Conservation (phyloP, 805 yeast species). For the Diddensiella santjacobensis region DNA sequence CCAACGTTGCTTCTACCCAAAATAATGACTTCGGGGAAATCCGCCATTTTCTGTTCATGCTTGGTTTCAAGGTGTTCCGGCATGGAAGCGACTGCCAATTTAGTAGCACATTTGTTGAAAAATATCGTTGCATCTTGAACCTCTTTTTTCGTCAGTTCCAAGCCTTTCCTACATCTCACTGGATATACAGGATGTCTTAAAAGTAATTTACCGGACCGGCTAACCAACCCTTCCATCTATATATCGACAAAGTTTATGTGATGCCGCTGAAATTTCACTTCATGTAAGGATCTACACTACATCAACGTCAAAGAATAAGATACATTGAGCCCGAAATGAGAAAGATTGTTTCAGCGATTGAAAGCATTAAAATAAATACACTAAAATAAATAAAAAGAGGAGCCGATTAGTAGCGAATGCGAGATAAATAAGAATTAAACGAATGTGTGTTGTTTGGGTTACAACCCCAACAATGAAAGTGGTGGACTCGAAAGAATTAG, state of each 20-base stretch:
- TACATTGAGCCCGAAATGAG: no score
- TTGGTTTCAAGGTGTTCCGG: constrained; percentile 23
- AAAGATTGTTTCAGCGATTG: no score
- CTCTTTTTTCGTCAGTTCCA: constrained; percentile 17
- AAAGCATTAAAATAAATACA: no score
- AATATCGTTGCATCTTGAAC: constrained; percentile 31
- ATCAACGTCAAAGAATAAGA: no score
- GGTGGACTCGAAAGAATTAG: not conserved
- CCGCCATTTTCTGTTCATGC: constrained; percentile 6
- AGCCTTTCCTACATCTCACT: not conserved
- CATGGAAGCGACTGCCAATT: constrained; percentile 28
- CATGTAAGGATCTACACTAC: not conserved
- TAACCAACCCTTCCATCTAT: not conserved
- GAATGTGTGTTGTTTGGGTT: not conserved
- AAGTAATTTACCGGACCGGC: not conserved
- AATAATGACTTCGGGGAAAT: constrained; percentile 69
- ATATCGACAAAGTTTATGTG: no score
- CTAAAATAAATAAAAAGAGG: not conserved
- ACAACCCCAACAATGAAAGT: not conserved
- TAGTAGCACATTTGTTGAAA: constrained; percentile 26
- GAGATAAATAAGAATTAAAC: not conserved
- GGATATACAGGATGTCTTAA: not conserved
- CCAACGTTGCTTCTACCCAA: constrained; percentile 86
- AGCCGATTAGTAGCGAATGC: not conserved
- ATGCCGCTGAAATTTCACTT: not conserved